Conservation (phyloP, 176 grass and related monocot species). For the Chloris gayana region DNA sequence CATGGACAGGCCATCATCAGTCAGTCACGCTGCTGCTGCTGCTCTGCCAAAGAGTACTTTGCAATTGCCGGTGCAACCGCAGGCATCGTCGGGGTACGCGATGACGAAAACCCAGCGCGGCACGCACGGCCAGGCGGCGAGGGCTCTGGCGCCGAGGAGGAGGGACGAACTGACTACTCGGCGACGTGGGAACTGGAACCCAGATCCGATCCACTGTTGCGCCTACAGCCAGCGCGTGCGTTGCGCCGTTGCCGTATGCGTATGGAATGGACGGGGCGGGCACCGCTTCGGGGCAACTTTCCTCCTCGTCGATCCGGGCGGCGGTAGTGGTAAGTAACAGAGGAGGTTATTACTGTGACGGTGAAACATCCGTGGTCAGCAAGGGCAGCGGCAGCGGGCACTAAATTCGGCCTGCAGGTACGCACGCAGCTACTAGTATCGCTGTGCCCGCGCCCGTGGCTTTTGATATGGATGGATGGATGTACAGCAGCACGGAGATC, state of each 20-base stretch:
- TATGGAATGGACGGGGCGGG: neutral
- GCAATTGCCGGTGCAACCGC: neutral
- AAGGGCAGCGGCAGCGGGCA: neutral
- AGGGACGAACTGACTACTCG: neutral
- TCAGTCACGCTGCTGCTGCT: neutral
- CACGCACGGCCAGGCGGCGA: neutral
- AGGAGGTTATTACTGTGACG: neutral
- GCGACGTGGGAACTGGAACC: neutral
- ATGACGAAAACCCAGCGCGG: neutral
- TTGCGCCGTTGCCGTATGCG: neutral
- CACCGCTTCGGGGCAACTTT: neutral
- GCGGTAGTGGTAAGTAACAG: too few relatives aligned
- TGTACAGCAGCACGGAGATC: slow-evolving; percentile 35
- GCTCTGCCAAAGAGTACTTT: neutral
- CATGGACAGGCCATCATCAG: neutral
- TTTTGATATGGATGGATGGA: neutral
- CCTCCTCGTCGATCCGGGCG: neutral
- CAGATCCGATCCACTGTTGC: neutral
- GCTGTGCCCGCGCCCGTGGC: neutral
- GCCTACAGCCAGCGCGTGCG: neutral
- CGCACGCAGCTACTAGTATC: neutral
- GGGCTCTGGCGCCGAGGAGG: neutral
- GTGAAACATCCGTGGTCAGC: neutral
- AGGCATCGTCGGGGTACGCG: neutral
- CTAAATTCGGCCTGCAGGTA: neutral